Evolutionary conservation across 208 protist genomes (phyloP).

Genomic region (Trypanosoma conorhini): DNA sequence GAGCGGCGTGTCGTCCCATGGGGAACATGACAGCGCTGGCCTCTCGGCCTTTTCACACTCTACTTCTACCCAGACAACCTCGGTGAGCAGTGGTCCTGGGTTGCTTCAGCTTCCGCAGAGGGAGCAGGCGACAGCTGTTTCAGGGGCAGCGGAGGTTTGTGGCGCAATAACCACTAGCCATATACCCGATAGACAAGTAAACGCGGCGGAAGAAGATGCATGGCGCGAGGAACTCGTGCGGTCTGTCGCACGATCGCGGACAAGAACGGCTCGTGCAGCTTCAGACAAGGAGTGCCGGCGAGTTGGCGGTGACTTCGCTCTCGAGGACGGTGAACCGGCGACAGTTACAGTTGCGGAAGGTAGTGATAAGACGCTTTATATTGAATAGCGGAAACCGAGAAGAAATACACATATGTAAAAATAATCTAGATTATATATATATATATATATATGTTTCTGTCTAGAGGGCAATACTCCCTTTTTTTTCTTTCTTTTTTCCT

Average conservation of each 20-base stretch:
- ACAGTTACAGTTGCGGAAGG: background rate
- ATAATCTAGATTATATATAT: too few species aligned
- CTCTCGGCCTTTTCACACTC: constrained; percentile 8
- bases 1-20: background rate
- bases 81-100: constrained; percentile 5
- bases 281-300: background rate
- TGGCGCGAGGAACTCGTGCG: constrained; percentile 23
- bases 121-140: constrained; percentile 20
- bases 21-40: background rate
- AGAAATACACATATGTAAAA: background rate
- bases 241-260: constrained; percentile 22
- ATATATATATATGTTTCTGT: background rate
- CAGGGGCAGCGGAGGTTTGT: background rate
- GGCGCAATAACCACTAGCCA: background rate
- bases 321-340: background rate
- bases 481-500: background rate
- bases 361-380: background rate
- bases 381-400: background rate
- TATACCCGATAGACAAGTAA: background rate
- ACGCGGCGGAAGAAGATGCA: constrained; percentile 5
- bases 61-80: constrained; percentile 1
- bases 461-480: background rate
- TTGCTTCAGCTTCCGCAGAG: background rate
- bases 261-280: constrained; percentile 6
- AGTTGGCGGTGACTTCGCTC: background rate